phyloP scores from a whole-genome alignment of 768 basidiomycete genomes.

The Kwoniella dejecticola region DNA sequence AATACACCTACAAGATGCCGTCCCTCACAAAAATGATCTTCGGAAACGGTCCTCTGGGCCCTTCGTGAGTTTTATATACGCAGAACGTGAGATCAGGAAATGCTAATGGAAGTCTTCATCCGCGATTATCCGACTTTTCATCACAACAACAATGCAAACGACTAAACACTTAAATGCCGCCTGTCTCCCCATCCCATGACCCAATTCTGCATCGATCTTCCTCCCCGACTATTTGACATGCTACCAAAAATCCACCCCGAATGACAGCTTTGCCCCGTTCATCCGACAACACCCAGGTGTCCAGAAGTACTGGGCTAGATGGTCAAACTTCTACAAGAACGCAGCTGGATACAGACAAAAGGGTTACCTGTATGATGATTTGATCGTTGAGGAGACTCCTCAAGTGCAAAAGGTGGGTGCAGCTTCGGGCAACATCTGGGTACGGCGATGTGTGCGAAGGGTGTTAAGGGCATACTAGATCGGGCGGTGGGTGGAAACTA shows the following conservation, averaged over 20 bases:
- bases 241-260: slow-evolving; percentile 4
- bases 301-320: slow-evolving; percentile 68
- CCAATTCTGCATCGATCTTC: too few species aligned
- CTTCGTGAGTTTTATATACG: slow-evolving; percentile 36
- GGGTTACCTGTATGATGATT: slow-evolving; percentile 92
- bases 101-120: slow-evolving; percentile 5
- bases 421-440: not conserved
- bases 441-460: too few species aligned
- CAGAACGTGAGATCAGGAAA: not conserved
- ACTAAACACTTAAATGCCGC: too few species aligned
- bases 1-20: slow-evolving; percentile 17
- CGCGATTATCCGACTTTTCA: slow-evolving; percentile 12
- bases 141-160: not conserved
- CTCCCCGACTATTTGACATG: too few species aligned
- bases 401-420: slow-evolving; percentile 51
- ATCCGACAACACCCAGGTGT: slow-evolving; percentile 68
- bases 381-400: slow-evolving; percentile 58
- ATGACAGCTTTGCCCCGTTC: slow-evolving; percentile 65
- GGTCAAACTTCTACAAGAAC: slow-evolving; percentile 81
- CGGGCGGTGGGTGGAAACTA: too few species aligned
- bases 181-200: too few species aligned
- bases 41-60: slow-evolving; percentile 45
- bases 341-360: slow-evolving; percentile 79
- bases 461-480: too few species aligned
- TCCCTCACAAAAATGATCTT: slow-evolving; percentile 35